Base-by-base conservation (phyloP, 345 rosid genomes). In the Salix dunnii region DNA sequence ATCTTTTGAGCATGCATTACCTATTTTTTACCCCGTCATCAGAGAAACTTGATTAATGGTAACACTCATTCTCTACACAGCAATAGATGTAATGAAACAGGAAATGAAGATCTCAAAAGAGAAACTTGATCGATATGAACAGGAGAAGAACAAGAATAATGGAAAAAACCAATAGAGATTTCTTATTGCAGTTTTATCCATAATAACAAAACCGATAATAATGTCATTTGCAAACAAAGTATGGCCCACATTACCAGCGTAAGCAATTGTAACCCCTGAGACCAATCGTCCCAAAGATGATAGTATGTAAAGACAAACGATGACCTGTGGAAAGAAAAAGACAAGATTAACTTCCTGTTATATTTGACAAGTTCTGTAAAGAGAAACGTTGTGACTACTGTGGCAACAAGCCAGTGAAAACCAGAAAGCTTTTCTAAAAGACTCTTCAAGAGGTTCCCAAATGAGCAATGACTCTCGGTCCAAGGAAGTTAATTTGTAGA, bases 201-300 rank as follows among this genome's bases (percentile, higher is more conserved):
- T 28, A 49, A 38, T 30, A 38, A 71, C 53, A 13, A 64, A 51
- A 36, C 74, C 67, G 9, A 55, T 18, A 38, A 27, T 4, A 46
- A 64, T 62, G 20, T 38, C 33, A 61, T 6, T 58, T 61, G 55
- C 49, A 75, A 33, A 58, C n/a, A 77, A 14, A 68, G 7, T 23
- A 76, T 38, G 75, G 84, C 48, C 73, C 40, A 79, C 82, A n/a
- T 87, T 87, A 93, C 99, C 99, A 63, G 92, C 96, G 88, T 93
- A 95, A 77, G 96, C 94, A 76, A 95, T 92, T 2, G 96, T 95
- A 23, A 89, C 92, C 48, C 99, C 96, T 12, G 97, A 90, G 74
- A 93, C 85, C 84, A 90, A 80, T 46, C 97, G 89, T 28, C 99
- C 99, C 42, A 93, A 67, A 33, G 82, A 91, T 20, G 98, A 91